Conservation (phyloP, 2,329 filamentous ascomycete species). For the Parastagonospora nodorum region DNA sequence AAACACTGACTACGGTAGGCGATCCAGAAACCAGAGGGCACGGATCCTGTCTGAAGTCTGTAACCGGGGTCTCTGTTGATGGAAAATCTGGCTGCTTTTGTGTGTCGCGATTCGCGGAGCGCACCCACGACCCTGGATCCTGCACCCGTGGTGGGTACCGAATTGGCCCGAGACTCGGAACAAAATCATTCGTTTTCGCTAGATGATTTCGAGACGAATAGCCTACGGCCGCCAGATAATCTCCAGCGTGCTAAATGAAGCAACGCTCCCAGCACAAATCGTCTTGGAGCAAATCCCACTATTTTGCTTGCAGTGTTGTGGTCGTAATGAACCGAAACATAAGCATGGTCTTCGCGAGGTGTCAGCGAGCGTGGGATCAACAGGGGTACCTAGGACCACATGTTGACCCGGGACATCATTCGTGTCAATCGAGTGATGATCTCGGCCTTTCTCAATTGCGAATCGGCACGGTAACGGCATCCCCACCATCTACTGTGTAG, state of each 20-base stretch:
- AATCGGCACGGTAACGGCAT: slow-evolving; percentile 31
- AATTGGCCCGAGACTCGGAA: slow-evolving; percentile 28
- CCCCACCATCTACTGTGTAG: slow-evolving; percentile 11
- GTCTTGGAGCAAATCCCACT: not conserved
- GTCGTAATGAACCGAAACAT: slow-evolving; percentile 18
- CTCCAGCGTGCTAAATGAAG: too few species aligned
- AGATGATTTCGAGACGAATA: too few species aligned
- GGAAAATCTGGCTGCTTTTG: slow-evolving; percentile 36
- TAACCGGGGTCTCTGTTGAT: slow-evolving; percentile 32
- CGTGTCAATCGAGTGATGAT: slow-evolving; percentile 34
- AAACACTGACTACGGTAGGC: slow-evolving; percentile 3
- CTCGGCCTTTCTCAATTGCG: slow-evolving; percentile 25
- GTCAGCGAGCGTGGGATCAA: slow-evolving; percentile 29
- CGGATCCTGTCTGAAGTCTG: slow-evolving; percentile 24
- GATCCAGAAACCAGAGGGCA: slow-evolving; percentile 9
- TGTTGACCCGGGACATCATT: slow-evolving; percentile 26
- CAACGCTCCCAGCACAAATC: not conserved
- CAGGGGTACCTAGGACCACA: slow-evolving; percentile 36
- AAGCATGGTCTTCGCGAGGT: slow-evolving; percentile 19
- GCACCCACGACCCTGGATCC: slow-evolving; percentile 34
- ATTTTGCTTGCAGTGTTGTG: too few species aligned
- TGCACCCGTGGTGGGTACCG: slow-evolving; percentile 27
- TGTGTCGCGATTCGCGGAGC: slow-evolving; percentile 35
- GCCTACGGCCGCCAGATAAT: too few species aligned
- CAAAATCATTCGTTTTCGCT: slow-evolving; percentile 4